phyloP scores from a whole-genome alignment of 495 filamentous ascomycete genomes.

The Aspergillus homomorphus region DNA sequence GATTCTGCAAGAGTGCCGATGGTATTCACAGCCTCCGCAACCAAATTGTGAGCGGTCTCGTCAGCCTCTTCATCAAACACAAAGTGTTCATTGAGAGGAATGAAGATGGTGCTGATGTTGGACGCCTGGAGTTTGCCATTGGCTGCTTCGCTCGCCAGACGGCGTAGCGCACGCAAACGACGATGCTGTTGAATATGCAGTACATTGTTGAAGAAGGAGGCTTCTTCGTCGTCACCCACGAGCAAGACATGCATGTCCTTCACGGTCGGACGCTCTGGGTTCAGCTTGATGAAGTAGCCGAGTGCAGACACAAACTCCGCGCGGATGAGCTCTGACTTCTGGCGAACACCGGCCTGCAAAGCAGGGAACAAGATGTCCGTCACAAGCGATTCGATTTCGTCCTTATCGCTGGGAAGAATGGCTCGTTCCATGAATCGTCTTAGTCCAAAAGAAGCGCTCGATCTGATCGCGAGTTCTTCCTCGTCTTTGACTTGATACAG shows the following conservation, averaged over 20 bases:
- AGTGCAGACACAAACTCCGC: conserved; percentile 75
- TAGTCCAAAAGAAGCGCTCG: conserved; percentile 77
- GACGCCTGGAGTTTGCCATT: conserved; percentile 62
- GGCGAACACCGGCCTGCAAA: conserved; percentile 68
- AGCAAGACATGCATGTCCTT: conserved; percentile 73
- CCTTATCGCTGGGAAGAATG: conserved; percentile 30
- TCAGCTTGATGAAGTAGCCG: conserved; percentile 69
- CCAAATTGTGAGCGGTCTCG: conserved; percentile 76
- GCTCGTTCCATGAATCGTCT: conserved; percentile 73
- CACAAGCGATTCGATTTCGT: conserved; percentile 53
- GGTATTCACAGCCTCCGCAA: conserved; percentile 73
- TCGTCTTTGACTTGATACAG: conserved; percentile 81
- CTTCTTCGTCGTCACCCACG: conserved; percentile 75
- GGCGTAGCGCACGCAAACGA: conserved; percentile 76
- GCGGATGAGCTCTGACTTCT: conserved; percentile 78
- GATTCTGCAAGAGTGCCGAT: conserved; percentile 70
- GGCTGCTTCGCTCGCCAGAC: conserved; percentile 63
- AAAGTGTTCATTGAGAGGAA: conserved; percentile 91
- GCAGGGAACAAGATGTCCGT: conserved; percentile 66
- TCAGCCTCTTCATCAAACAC: conserved; percentile 76
- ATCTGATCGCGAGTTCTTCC: conserved; percentile 82
- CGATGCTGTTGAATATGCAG: conserved; percentile 88
- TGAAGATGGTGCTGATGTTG: conserved; percentile 81
- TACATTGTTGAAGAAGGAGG: conserved; percentile 90
- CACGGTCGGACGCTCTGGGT: conserved; percentile 65